These are phyloP conservation scores for Jaenimonas drosophilae DNA, from an alignment of 208 protist genomes.

Conservation along the genomic window DNA sequence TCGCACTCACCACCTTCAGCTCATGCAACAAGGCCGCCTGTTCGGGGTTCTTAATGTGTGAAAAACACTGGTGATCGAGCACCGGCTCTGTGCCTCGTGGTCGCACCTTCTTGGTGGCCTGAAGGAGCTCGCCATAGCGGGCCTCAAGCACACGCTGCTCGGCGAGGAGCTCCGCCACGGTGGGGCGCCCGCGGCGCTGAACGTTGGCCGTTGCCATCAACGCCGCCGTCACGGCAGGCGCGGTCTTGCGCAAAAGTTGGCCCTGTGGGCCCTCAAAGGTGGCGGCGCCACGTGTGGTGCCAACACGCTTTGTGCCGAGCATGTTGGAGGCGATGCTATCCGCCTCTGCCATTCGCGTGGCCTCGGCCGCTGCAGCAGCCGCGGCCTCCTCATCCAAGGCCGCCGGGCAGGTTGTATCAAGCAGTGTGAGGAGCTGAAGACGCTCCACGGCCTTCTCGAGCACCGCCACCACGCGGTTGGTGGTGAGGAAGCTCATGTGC, in stretches of 20 bases:
- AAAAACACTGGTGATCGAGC: slow-evolving; percentile 35
- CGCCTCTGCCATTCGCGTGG: background rate
- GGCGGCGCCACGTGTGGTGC: slow-evolving; percentile 9
- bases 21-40: slow-evolving; percentile 42
- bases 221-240: slow-evolving; percentile 23
- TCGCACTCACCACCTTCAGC: slow-evolving; percentile 38
- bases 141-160: slow-evolving; percentile 70
- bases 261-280: slow-evolving; percentile 5
- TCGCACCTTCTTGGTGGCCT: slow-evolving; percentile 25
- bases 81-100: slow-evolving; percentile 45
- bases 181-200: slow-evolving; percentile 36
- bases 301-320: slow-evolving; percentile 2
- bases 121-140: slow-evolving; percentile 77
- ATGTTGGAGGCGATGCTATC: background rate
- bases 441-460: slow-evolving; percentile 84
- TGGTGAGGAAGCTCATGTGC: slow-evolving; percentile 43
- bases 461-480: slow-evolving; percentile 70
- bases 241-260: slow-evolving; percentile 10
- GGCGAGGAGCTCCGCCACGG: slow-evolving; percentile 65
- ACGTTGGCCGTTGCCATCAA: slow-evolving; percentile 13
- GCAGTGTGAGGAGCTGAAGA: slow-evolving; percentile 75
- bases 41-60: slow-evolving; percentile 17
- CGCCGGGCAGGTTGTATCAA: slow-evolving; percentile 37
- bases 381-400: slow-evolving; percentile 4
- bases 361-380: background rate